Conservation (phyloP, 2,329 filamentous ascomycete genomes). For the Penicillium sp. region DNA sequence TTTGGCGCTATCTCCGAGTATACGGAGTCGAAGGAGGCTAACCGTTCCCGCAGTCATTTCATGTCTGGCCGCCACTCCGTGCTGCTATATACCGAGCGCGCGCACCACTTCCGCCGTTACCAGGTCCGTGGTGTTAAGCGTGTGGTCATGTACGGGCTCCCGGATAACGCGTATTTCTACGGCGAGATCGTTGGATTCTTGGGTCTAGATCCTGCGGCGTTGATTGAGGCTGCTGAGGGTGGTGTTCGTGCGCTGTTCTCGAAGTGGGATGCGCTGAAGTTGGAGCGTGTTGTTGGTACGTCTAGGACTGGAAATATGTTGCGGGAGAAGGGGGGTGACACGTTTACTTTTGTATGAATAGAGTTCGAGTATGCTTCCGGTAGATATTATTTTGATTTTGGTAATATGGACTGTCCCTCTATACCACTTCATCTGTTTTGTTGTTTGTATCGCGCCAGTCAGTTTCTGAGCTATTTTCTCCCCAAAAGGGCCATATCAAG, state of each 20-base stretch:
- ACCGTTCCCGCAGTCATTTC: constrained; percentile 84
- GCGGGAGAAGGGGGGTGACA: constrained; percentile 74
- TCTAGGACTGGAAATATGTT: constrained; percentile 81
- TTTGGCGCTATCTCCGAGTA: constrained; percentile 92
- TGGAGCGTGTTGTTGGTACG: constrained; percentile 83
- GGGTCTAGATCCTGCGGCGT: constrained; percentile 41
- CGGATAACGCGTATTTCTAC: constrained; percentile 70
- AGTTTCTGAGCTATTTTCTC: neutral
- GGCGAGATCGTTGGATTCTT: constrained; percentile 43
- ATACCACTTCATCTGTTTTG: neutral
- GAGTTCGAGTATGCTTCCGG: neutral
- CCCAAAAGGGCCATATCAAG: neutral
- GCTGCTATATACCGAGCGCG: constrained; percentile 86
- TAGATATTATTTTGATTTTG: neutral
- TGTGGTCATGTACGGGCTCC: constrained; percentile 85
- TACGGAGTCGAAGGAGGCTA: constrained; percentile 71
- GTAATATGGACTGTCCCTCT: neutral
- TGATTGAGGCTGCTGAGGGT: constrained; percentile 58
- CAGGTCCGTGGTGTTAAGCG: constrained; percentile 74
- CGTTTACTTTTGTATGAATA: constrained; percentile 83
- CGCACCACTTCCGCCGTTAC: constrained; percentile 96
- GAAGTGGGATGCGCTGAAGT: constrained; percentile 81
- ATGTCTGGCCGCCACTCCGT: constrained; percentile 76
- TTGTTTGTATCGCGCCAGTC: neutral
- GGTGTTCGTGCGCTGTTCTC: constrained; percentile 67